Evolutionary conservation across 345 rosid genomes (phyloP), one percentile per base, ranked within the genome.

Genomic region (Sisymbrium altissimum): DNA sequence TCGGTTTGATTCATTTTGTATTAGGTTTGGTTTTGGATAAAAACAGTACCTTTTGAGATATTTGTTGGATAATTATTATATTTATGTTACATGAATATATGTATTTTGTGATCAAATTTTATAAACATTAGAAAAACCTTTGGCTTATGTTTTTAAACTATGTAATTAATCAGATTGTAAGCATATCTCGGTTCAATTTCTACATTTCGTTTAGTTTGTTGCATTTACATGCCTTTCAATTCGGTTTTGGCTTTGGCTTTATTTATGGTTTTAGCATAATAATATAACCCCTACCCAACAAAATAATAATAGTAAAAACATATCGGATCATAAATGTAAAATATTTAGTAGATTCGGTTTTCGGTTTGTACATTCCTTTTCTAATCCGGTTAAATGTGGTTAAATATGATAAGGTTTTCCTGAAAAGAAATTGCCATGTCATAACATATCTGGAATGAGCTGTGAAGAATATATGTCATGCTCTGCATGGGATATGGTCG

Each of bases 391-490:
- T 48, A 35, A 25, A 39, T 61, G 5, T 19, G 76, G 60, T 27
- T 27, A 4, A 27, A 1, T 29, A 49, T 85, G 86, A 76, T 84
- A 82, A 57, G 97, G 97, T 1, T 91, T 94, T 78, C 97, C 98
- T 0, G 88, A 74, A 55, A 83, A 83, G 85, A 97, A 88, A 68
- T 19, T 91, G 48, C 96, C 99, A 0, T 95, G 97, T 55, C 83
- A 86, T 49, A 95, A 95, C 29, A 89, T 95, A 21, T 91, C 97
- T 1, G 97, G 96, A 0, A 92, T 90, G 97, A 92, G 99, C 17
- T 95, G 96, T 14, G 96, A 89, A 77, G 96, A 89, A 32, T 92
- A 92, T 74, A 86, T 84, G 35, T 81, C 72, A 2, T 95, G 97
- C 63, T 92, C 91, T 1, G 91, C 86, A 0, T 94, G 98, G 98